Evolutionary conservation across 2,329 filamentous ascomycete genomes (phyloP), one percentile per base, ranked within the genome.

Genomic region (Aspergillus felis): DNA sequence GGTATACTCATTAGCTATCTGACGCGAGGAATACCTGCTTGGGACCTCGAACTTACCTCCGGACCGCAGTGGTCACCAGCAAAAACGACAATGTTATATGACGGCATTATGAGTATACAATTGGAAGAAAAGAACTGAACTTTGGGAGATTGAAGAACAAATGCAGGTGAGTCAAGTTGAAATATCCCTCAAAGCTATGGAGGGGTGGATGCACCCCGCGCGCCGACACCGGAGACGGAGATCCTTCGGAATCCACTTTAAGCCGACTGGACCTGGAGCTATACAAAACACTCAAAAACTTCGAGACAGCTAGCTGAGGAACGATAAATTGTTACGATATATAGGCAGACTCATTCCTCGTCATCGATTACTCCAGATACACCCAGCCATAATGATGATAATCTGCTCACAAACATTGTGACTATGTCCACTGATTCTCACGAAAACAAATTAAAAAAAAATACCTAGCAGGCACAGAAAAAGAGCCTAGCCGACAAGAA

Each of bases 21-120:
- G 44, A 47, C 44, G 12, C 12, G 14, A 20, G 50, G 28, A 24
- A 29, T 49, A 12, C 35, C 22, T 48, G 32, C 38, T 42, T 8
- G 4, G 7, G 38, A 50, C 24, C 6, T 17, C 17, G n/a, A 61
- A 69, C 84, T 67, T 76, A 91, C 90, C 85, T 95, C 90, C 1
- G 91, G 91, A 74, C 91, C 90, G 70, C 88, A 91, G 76, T 94
- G 90, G 79, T 95, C 91, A 70, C 90, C 90, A 53, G 77, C 88
- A 74, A 93, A 90, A 57, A 93, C 88, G 61, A 92, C 89, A 72
- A 92, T 89, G 64, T 91, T 91, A 73, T 86, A 87, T 52, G 84
- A 81, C 65, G 87, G 76, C 89, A 91, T 91, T 57, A 67, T 81
- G 61, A 58, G 25, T 28, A 44, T 50, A 27, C 47, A 46, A 32